phyloP scores from a whole-genome alignment of 208 protist species.

The Leishmania lainsoni region DNA sequence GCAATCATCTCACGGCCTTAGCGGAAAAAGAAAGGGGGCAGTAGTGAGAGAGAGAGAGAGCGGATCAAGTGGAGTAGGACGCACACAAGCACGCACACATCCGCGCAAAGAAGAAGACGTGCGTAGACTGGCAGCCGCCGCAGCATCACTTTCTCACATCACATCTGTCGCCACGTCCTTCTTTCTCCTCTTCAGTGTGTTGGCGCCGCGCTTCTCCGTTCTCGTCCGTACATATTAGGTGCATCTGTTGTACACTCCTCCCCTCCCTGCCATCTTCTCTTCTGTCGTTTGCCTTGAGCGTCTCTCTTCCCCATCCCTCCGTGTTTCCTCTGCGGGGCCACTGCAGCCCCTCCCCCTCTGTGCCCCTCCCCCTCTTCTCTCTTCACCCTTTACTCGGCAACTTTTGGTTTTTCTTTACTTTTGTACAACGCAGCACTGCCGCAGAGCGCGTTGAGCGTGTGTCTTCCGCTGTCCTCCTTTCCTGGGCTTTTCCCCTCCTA shows the following conservation, averaged over 20 bases:
- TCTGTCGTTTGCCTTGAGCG: not conserved
- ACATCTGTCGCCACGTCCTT: constrained; percentile 4
- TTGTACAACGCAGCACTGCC: not conserved
- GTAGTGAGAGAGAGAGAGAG: not conserved
- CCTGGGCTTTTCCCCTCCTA: no score
- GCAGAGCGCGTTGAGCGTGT: not conserved
- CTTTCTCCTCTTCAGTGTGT: not conserved
- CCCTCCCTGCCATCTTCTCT: not conserved
- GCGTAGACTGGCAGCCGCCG: not conserved
- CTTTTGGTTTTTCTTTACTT: not conserved
- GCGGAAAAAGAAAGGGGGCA: not conserved
- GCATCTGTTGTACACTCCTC: not conserved
- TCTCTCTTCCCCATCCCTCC: constrained; percentile 3
- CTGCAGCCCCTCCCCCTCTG: not conserved
- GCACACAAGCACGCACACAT: not conserved
- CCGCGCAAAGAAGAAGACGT: not conserved
- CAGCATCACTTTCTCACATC: constrained; percentile 14
- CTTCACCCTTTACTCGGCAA: not conserved
- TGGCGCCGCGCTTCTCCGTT: not conserved
- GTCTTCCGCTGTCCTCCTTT: not conserved
- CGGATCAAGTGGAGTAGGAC: not conserved
- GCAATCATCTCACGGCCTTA: not conserved
- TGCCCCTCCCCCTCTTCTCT: not conserved
- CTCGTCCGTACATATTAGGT: no score
- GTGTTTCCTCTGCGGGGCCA: not conserved